Evolutionary conservation across 2,329 filamentous ascomycete genomes (phyloP).

Genomic region (Cucurbitaria berberidis): DNA sequence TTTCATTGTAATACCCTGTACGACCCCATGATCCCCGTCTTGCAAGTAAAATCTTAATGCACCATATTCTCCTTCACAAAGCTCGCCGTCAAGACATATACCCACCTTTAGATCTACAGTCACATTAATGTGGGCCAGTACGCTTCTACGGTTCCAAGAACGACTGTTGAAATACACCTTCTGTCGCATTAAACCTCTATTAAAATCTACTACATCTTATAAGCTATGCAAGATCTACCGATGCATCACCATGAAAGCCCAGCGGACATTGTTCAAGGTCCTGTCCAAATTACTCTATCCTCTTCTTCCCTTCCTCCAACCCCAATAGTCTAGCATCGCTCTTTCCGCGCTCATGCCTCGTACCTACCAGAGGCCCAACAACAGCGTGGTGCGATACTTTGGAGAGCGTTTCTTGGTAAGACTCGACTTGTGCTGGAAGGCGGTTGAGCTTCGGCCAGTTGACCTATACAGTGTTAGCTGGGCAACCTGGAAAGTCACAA

Average conservation of each 20-base stretch:
- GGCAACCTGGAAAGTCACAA: not conserved
- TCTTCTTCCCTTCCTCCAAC: constrained; percentile 97
- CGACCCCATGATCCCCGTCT: not conserved
- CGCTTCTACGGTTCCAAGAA: too few relatives aligned
- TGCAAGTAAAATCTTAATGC: too few relatives aligned
- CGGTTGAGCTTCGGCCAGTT: constrained; percentile 99
- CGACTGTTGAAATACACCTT: too few relatives aligned
- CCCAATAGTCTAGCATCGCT: constrained; percentile 83
- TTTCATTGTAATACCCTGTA: not conserved
- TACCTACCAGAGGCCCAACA: constrained; percentile 72
- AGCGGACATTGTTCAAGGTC: not conserved
- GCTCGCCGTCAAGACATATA: too few relatives aligned
- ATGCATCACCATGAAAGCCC: not conserved
- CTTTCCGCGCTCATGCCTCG: constrained; percentile 77
- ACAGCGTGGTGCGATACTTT: constrained; percentile 83
- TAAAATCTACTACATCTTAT: not conserved
- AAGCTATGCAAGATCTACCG: constrained; percentile 2
- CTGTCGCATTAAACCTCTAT: too few relatives aligned
- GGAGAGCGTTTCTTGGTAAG: constrained; percentile 83
- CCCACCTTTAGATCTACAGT: too few relatives aligned
- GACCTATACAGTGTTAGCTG: constrained; percentile 64
- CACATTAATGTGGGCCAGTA: too few relatives aligned
- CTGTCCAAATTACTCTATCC: constrained; percentile 71
- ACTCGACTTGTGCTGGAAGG: constrained; percentile 82
- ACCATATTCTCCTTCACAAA: too few relatives aligned